A percentile compares a stretch with the other conserved stretches of the same genome.
Conservation (phyloP, 805 yeast species). For the Candida vartiovaarae region DNA sequence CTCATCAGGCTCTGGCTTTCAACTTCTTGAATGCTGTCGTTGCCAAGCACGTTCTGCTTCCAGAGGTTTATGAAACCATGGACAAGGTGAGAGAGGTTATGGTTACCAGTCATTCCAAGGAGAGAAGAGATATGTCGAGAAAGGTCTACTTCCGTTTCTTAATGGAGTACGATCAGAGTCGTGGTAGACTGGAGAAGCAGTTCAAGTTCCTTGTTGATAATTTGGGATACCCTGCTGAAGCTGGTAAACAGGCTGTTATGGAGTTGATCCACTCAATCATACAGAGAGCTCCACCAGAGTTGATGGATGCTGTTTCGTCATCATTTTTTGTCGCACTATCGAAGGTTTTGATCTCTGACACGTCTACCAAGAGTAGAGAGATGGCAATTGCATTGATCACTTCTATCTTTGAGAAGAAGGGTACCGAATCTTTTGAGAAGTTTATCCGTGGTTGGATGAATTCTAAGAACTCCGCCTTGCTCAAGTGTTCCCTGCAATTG, state of each 20-base stretch:
- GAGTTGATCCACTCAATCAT: slow-evolving; percentile 73
- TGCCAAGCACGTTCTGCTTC: slow-evolving; percentile 62
- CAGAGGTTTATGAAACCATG: slow-evolving; percentile 88
- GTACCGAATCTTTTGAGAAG: slow-evolving; percentile 29
- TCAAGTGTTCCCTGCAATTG: slow-evolving; percentile 68
- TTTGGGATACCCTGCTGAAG: slow-evolving; percentile 73
- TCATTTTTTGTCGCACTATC: slow-evolving; percentile 82
- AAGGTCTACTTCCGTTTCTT: slow-evolving; percentile 76
- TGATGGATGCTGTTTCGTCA: slow-evolving; percentile 53
- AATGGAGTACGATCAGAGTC: slow-evolving; percentile 92
- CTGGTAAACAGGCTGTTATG: slow-evolving; percentile 86
- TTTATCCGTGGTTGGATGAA: slow-evolving; percentile 54
- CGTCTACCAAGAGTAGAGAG: slow-evolving; percentile 72
- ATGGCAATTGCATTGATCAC: slow-evolving; percentile 63
- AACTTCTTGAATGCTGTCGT: slow-evolving; percentile 76
- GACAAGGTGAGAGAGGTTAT: slow-evolving; percentile 73
- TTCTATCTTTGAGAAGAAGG: slow-evolving; percentile 46
- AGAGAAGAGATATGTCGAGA: slow-evolving; percentile 79
- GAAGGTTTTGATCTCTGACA: slow-evolving; percentile 71
- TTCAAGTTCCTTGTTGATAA: slow-evolving; percentile 76
- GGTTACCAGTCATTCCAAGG: slow-evolving; percentile 83
- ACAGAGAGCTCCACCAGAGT: slow-evolving; percentile 52
- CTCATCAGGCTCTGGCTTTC: slow-evolving; percentile 81
- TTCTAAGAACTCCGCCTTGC: slow-evolving; percentile 40
- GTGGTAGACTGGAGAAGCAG: slow-evolving; percentile 75